Evolutionary conservation across 139 green algal genomes (phyloP), one percentile per base, ranked within the genome.

Genomic region (Chlamydomonas asymmetrica): DNA sequence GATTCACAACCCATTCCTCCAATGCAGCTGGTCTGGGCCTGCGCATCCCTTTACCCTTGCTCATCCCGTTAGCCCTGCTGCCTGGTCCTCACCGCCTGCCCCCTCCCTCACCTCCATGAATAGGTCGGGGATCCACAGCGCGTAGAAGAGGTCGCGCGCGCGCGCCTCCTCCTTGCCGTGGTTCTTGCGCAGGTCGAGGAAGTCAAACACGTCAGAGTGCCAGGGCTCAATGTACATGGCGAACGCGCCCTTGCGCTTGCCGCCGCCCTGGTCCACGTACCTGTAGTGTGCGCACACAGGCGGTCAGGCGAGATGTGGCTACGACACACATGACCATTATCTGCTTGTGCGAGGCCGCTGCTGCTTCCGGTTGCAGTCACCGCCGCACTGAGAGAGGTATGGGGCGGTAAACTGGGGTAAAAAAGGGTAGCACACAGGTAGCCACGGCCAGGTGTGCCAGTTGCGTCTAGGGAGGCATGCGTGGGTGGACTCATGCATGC

Each of bases 211-310:
- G 88, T 98, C 94, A 0, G 92, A 82, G 79, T 99, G 96, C 96
- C 96, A 99, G 5, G 96, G 95, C 90, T 99, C 96, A 67, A 98
- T 86, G 89, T 99, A 99, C 71, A 99, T 93, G 48, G 93, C 94
- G 82, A 98, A 98, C 1, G 93, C 94, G 32, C 94, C 94, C 88
- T 99, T 99, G 77, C 96, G 88, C 88, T 99, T 99, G 81, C 96
- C 96, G 56, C 96, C 96, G 60, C 96, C 96, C 86, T 98, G 93
- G 75, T 96, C 88, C 8, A 96, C 91, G 80, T 95, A 97, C 29
- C 70, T 80, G 62, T n/a, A n/a, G n/a, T n/a, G n/a, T n/a, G n/a
- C n/a, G n/a, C n/a, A n/a, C n/a, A n/a, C n/a, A n/a, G n/a, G n/a
- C n/a, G n/a, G n/a, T n/a, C n/a, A n/a, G n/a, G n/a, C 32, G 31